A percentile compares a stretch with the other conserved stretches of the same genome.
These are phyloP conservation scores for Fusarium acutatum DNA, from an alignment of 2,329 filamentous ascomycete species.

Conservation along the genomic window DNA sequence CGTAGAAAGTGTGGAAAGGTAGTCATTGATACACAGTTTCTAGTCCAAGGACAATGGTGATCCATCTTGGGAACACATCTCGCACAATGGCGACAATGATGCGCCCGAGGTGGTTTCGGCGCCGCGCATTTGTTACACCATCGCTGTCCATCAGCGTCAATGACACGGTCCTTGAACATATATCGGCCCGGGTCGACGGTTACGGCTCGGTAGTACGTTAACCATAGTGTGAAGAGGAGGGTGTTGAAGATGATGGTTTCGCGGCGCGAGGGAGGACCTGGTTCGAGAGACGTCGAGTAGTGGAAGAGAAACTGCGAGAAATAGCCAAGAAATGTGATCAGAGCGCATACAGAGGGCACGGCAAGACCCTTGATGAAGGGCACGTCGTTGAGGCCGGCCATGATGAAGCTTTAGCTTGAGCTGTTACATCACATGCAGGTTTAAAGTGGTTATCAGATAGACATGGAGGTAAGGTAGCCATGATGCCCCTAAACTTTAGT, in stretches of 20 bases:
- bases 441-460: conserved; percentile 3
- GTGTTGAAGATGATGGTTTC: conserved; percentile 73
- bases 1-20: conserved; percentile 86
- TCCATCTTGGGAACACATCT: conserved; percentile 85
- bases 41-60: conserved; percentile 87
- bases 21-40: conserved; percentile 82
- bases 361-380: conserved; percentile 64
- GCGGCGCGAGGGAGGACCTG: conserved; percentile 64
- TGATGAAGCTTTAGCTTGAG: conserved; percentile 29
- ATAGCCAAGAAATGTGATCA: conserved; percentile 77
- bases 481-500: conserved; percentile 4
- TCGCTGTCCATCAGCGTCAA: conserved; percentile 47
- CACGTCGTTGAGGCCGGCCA: conserved; percentile 55
- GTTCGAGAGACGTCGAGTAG: conserved; percentile 59
- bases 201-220: conserved; percentile 72
- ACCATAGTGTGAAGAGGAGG: conserved; percentile 70
- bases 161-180: conserved; percentile 50
- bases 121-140: conserved; percentile 83
- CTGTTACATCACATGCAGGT: conserved; percentile 18
- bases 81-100: conserved; percentile 81
- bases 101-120: conserved; percentile 78
- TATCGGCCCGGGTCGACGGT: conserved; percentile 67
- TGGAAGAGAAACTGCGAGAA: conserved; percentile 76
- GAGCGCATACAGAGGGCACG: conserved; percentile 71
- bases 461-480: background rate